Conservation (phyloP, 495 filamentous ascomycete species). For the Patellaria atrata region DNA sequence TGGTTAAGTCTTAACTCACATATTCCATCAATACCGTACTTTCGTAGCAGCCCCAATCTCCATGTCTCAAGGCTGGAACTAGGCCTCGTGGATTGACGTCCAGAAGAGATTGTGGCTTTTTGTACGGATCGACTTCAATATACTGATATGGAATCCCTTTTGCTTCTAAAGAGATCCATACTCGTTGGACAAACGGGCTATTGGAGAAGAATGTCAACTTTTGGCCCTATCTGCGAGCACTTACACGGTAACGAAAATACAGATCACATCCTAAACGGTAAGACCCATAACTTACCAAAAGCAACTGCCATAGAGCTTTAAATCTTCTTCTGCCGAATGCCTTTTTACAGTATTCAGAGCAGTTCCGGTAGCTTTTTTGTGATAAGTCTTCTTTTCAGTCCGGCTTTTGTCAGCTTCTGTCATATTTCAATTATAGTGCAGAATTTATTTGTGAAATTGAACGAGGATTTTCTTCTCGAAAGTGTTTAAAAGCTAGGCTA, state of each 20-base stretch:
- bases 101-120: slow-evolving; percentile 61
- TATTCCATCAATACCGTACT: slow-evolving; percentile 86
- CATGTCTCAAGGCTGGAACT: slow-evolving; percentile 71
- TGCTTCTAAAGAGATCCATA: slow-evolving; percentile 89
- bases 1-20: slow-evolving; percentile 29
- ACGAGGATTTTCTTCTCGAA: not conserved
- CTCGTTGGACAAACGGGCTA: slow-evolving; percentile 76
- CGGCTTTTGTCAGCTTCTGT: slow-evolving; percentile 22
- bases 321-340: slow-evolving; percentile 51
- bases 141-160: slow-evolving; percentile 82
- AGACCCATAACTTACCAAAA: slow-evolving; percentile 58
- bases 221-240: slow-evolving; percentile 13
- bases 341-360: slow-evolving; percentile 61
- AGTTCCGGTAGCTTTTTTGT: slow-evolving; percentile 67
- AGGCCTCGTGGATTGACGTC: slow-evolving; percentile 82
- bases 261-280: not conserved
- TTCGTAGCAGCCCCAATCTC: slow-evolving; percentile 79
- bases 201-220: too few relatives aligned
- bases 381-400: slow-evolving; percentile 54
- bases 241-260: not conserved
- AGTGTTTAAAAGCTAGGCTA: too few relatives aligned
- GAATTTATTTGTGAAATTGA: not conserved
- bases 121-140: slow-evolving; percentile 78
- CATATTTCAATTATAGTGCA: slow-evolving; percentile 11
- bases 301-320: slow-evolving; percentile 80